Conservation (phyloP, 768 basidiomycete genomes). For the Termitomyces sp. region DNA sequence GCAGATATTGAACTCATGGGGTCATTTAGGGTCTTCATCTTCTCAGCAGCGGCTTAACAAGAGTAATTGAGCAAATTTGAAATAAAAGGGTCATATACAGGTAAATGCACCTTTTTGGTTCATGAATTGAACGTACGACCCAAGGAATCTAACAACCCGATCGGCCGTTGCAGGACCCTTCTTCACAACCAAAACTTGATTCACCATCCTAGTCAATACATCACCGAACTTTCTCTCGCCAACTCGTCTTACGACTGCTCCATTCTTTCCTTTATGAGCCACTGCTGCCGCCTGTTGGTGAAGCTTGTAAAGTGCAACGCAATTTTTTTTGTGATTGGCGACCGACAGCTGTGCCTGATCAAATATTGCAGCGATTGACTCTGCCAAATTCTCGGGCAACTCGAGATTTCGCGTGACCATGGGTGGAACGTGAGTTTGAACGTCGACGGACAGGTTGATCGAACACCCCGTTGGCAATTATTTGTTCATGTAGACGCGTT, state of each 20-base stretch:
- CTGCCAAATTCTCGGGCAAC: slow-evolving; percentile 26
- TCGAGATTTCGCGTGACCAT: slow-evolving; percentile 20
- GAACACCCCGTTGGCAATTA: background rate
- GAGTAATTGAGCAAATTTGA: background rate
- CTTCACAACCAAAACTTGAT: slow-evolving; percentile 72
- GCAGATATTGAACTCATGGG: slow-evolving; percentile 18
- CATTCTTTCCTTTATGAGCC: slow-evolving; percentile 45
- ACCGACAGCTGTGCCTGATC: slow-evolving; percentile 74
- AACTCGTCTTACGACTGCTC: slow-evolving; percentile 40
- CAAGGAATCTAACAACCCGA: slow-evolving; percentile 79
- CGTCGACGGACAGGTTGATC: slow-evolving; percentile 1
- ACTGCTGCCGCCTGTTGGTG: slow-evolving; percentile 59
- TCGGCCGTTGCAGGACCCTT: slow-evolving; percentile 83
- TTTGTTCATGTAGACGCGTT: slow-evolving; percentile 18
- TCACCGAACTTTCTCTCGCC: slow-evolving; percentile 82
- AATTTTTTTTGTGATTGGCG: slow-evolving; percentile 93
- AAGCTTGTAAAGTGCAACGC: slow-evolving; percentile 80
- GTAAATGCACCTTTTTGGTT: slow-evolving; percentile 71
- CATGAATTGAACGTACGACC: slow-evolving; percentile 74
- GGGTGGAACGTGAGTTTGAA: background rate
- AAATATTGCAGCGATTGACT: slow-evolving; percentile 43
- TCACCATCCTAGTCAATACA: slow-evolving; percentile 66
- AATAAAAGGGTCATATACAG: background rate
- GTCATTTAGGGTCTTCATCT: slow-evolving; percentile 21
- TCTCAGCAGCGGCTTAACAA: slow-evolving; percentile 23